phyloP scores from a whole-genome alignment of 768 basidiomycete genomes.

The Termitomyces heimii region DNA sequence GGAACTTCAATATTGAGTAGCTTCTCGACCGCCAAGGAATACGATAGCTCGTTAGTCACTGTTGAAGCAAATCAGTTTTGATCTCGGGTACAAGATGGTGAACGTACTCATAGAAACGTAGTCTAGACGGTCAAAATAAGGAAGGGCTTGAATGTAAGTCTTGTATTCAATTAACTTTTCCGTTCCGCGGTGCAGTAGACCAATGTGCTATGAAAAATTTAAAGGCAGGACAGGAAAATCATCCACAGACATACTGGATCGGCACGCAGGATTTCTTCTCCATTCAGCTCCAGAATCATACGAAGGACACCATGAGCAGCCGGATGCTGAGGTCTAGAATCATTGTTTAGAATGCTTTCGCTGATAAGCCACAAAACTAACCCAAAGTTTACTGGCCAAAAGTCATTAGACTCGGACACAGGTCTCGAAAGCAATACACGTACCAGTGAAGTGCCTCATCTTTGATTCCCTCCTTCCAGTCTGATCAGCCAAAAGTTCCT shows the following conservation, averaged over 20 bases:
- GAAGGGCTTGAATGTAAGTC: constrained; percentile 94
- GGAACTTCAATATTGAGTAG: constrained; percentile 96
- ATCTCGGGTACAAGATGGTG: constrained; percentile 2
- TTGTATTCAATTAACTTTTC: constrained; percentile 99
- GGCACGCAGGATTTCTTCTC: constrained; percentile 87
- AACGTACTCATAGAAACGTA: constrained; percentile 97
- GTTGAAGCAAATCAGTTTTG: background rate
- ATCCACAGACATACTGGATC: constrained; percentile 58
- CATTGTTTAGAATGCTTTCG: background rate
- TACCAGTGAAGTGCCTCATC: constrained; percentile 93
- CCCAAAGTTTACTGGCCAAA: constrained; percentile 84
- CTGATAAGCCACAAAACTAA: constrained; percentile 30
- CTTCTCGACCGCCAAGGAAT: constrained; percentile 96
- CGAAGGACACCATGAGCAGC: constrained; percentile 98
- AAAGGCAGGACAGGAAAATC: background rate
- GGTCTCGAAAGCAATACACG: constrained; percentile 10
- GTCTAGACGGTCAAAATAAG: constrained; percentile 98
- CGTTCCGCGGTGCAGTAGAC: constrained; percentile 93
- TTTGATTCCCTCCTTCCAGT: constrained; percentile 63
- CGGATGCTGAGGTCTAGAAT: constrained; percentile 85
- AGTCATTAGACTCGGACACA: constrained; percentile 6
- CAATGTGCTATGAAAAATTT: constrained; percentile 63
- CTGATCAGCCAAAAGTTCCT: constrained; percentile 76
- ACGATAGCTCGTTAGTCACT: constrained; percentile 99
- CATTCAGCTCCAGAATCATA: constrained; percentile 95